phyloP scores from a whole-genome alignment of 2,329 filamentous ascomycete genomes.

The Pseudogymnoascus sp. region DNA sequence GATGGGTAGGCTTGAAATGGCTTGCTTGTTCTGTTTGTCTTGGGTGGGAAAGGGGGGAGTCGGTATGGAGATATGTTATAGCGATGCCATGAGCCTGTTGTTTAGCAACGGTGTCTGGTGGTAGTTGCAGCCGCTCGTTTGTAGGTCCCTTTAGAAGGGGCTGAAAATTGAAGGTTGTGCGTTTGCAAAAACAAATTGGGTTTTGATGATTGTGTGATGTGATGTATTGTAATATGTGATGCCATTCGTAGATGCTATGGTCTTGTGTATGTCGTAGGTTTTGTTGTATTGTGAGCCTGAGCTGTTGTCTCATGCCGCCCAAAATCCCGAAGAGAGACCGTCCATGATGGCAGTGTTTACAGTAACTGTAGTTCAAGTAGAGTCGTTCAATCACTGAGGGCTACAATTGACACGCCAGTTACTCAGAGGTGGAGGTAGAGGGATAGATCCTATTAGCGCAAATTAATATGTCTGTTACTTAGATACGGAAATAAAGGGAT shows the following conservation, averaged over 20 bases:
- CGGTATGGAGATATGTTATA: neutral
- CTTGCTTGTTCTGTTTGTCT: neutral
- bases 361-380: neutral
- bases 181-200: neutral
- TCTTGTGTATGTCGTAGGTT: neutral
- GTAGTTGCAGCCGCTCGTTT: constrained; percentile 2
- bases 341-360: neutral
- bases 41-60: neutral
- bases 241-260: neutral
- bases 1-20: neutral
- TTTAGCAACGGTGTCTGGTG: neutral
- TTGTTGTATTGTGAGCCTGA: neutral
- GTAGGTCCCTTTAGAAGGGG: neutral
- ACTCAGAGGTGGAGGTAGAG: no score
- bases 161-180: constrained; percentile 6
- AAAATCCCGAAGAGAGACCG: neutral
- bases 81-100: neutral
- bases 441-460: no score
- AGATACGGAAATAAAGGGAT: no score
- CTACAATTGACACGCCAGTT: no score
- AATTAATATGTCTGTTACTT: no score
- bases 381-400: no score
- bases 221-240: no score
- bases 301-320: neutral
- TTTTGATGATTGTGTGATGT: neutral